These are phyloP conservation scores for Dactylellina sp. DNA, from an alignment of 2,329 filamentous ascomycete genomes.

Conservation along the genomic window DNA sequence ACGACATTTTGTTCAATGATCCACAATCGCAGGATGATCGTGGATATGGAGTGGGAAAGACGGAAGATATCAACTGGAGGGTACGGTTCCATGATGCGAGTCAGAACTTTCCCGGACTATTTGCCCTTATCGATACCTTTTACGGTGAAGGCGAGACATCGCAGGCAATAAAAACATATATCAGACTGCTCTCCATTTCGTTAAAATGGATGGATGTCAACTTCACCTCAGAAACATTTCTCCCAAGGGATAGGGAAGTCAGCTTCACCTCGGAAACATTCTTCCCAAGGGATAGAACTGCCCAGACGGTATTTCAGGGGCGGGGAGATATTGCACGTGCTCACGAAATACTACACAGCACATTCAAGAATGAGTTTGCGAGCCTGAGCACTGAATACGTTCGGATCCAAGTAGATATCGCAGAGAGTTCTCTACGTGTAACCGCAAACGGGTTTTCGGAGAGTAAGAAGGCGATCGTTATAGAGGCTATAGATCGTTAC, in stretches of 20 bases:
- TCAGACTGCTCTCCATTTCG: neutral
- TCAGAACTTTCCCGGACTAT: neutral
- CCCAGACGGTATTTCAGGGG: too few species aligned
- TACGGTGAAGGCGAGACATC: neutral
- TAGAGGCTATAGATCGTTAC: neutral
- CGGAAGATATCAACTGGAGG: neutral
- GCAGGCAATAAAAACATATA: neutral
- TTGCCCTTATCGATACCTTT: neutral
- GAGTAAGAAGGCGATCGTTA: neutral
- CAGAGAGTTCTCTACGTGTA: neutral
- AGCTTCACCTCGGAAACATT: neutral
- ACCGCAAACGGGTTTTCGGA: neutral
- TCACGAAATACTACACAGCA: neutral
- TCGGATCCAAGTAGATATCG: neutral
- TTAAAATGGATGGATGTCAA: neutral
- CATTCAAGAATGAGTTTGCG: too few species aligned
- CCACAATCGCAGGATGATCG: neutral
- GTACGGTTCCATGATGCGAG: too few species aligned
- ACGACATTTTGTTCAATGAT: neutral
- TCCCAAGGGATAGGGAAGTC: neutral
- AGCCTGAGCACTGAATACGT: neutral
- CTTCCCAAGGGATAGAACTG: too few species aligned
- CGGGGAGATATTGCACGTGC: too few species aligned
- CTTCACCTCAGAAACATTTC: neutral
- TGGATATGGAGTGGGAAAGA: neutral